Base-by-base conservation (phyloP, 2,329 filamentous ascomycete genomes). In the Paraphaeosphaeria minitans region DNA sequence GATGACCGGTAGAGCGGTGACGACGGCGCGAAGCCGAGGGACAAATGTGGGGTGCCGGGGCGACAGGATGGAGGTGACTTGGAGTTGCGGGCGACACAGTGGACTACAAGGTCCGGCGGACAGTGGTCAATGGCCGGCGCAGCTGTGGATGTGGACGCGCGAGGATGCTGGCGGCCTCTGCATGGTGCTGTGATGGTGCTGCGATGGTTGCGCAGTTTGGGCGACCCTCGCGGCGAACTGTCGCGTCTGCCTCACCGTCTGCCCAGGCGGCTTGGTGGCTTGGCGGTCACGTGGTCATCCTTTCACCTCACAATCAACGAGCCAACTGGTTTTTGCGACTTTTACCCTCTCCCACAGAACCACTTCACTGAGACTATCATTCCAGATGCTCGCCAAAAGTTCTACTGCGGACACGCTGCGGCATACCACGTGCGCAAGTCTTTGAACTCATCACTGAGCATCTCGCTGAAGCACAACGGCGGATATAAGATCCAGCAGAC, bases 341-440 rank as follows among this genome's bases (percentile, higher is more conserved):
- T 66, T 42, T 75, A 75, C 45, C 71, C 71, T 21, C 57, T 67
- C 0, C 75, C 75, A 4, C 58, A 66, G n/a, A 60, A 72, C 49
- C 77, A 78, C 60, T 79, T 78, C 67, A 74, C 69, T 41, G 67
- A 71, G 45, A 71, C 68, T 37, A 66, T 66, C 1, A 78, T 79
- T 45, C 75, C 75, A 4, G 54, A 64, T 21, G 49, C 69, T 22
- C 67, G 73, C 48, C 75, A 77, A 62, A 66, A 66, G 21, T 73
- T 64, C 59, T 58, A 67, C 59, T 78, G 78, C 63, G 77, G 76
- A 21, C 76, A 76, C 55, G 67, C 73, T 4, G 62, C 69, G 43
- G 72, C 72, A 9, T 78, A 79, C 63, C 79, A 75, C 48, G 74
- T 80, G 46, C 80, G 78, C 43, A 80, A 81, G 52, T 76, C 71